Percentiles rank a stretch among this genome's conserved stretches.
Evolutionary conservation across 164 flowering plant species (phyloP).

Genomic region (Cinnamomum micranthum): DNA sequence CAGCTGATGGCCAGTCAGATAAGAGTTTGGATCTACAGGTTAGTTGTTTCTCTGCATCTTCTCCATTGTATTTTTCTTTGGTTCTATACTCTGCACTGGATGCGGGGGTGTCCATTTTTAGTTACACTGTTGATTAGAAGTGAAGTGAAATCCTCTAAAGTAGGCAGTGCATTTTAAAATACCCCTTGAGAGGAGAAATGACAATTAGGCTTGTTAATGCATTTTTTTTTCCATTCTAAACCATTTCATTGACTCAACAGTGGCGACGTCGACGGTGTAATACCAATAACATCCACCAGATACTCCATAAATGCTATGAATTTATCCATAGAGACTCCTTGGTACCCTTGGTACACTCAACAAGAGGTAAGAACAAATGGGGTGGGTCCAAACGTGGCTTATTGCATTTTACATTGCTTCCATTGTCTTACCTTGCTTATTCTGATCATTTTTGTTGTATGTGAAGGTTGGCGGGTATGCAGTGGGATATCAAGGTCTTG

Average conservation of each 20-base stretch:
- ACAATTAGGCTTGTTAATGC: background rate
- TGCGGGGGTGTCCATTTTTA: too few species aligned
- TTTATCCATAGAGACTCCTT: slow-evolving; percentile 18
- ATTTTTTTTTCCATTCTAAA: background rate
- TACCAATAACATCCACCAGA: slow-evolving; percentile 30
- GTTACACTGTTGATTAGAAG: too few species aligned
- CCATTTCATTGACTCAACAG: slow-evolving; percentile 13
- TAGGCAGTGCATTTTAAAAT: too few species aligned
- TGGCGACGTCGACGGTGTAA: slow-evolving; percentile 35
- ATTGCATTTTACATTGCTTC: too few species aligned
- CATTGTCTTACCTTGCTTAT: too few species aligned
- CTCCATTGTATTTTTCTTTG: too few species aligned
- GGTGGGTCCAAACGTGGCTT: background rate
- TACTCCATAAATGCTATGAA: slow-evolving; percentile 28
- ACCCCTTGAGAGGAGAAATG: too few species aligned
- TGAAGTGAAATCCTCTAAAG: too few species aligned
- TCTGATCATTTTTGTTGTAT: background rate
- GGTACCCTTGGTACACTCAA: slow-evolving; percentile 39
- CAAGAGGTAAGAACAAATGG: slow-evolving; percentile 24
- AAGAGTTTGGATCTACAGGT: slow-evolving; percentile 41
- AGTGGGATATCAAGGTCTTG: slow-evolving; percentile 26
- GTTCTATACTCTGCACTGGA: too few species aligned
- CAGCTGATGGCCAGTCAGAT: slow-evolving; percentile 29
- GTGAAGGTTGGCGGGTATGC: slow-evolving; percentile 30
- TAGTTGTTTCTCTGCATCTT: background rate